Percentiles rank a stretch among this genome's conserved stretches.
Evolutionary conservation across 1,284 basidiomycete species (phyloP).

Genomic region (Trametes versicolor): DNA sequence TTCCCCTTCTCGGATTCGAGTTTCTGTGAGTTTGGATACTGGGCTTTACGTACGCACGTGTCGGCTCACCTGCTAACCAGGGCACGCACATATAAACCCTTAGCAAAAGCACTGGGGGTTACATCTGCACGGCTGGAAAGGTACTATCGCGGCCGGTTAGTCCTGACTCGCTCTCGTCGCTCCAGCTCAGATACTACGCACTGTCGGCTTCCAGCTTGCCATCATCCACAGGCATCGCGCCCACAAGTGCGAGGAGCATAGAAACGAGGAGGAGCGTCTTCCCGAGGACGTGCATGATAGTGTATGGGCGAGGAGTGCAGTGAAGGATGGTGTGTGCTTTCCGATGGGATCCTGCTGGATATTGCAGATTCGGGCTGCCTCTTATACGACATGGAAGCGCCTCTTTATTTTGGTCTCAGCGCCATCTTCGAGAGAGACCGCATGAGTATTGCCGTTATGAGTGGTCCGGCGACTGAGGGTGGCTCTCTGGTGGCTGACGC

Average conservation of each 20-base stretch:
- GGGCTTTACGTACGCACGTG: too few species aligned
- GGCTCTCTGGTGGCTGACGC: background rate
- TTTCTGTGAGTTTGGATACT: too few species aligned
- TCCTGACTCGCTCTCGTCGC: too few species aligned
- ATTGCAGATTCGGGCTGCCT: too few species aligned
- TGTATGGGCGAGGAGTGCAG: background rate
- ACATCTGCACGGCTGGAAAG: too few species aligned
- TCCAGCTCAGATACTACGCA: background rate
- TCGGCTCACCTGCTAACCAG: too few species aligned
- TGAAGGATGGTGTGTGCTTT: background rate
- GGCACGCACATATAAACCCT: too few species aligned
- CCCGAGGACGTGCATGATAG: slow-evolving; percentile 5
- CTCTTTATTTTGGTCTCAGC: background rate
- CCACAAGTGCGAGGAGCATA: slow-evolving; percentile 1
- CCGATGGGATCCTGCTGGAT: background rate
- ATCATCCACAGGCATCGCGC: background rate
- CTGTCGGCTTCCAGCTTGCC: background rate
- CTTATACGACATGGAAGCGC: background rate
- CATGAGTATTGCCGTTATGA: background rate
- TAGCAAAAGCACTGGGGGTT: too few species aligned
- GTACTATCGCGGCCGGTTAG: too few species aligned
- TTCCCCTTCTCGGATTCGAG: too few species aligned
- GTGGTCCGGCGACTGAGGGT: background rate
- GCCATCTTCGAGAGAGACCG: too few species aligned
- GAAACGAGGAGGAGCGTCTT: slow-evolving; percentile 7